Evolutionary conservation across 2,329 filamentous ascomycete species (phyloP).

Genomic region (Macrophomina pseudophaseolina): DNA sequence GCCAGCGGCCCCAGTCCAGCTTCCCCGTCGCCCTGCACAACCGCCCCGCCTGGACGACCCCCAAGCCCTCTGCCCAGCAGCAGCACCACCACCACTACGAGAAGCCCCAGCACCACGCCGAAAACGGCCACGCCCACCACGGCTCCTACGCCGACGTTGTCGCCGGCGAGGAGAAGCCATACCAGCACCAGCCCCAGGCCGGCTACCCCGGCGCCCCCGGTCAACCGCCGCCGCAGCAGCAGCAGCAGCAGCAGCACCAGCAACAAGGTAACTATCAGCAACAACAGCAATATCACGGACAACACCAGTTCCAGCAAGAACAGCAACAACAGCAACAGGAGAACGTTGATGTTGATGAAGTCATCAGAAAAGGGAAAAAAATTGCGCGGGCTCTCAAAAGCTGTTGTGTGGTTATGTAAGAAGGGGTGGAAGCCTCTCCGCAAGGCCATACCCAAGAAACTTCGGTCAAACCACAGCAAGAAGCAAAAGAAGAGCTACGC

Average conservation of each 20-base stretch:
- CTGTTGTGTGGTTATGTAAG: slow-evolving; percentile 77
- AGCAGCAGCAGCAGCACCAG: slow-evolving; percentile 50
- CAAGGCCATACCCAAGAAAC: slow-evolving; percentile 8
- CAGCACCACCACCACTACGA: slow-evolving; percentile 34
- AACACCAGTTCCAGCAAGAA: slow-evolving; percentile 41
- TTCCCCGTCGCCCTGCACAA: slow-evolving; percentile 42
- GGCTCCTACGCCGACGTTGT: neutral
- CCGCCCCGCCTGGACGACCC: slow-evolving; percentile 33
- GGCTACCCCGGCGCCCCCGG: slow-evolving; percentile 27
- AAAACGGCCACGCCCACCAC: neutral
- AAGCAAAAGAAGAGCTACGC: slow-evolving; percentile 12
- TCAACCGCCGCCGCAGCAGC: slow-evolving; percentile 34
- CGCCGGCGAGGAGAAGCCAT: neutral
- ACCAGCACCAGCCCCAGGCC: neutral
- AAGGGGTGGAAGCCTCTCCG: slow-evolving; percentile 14
- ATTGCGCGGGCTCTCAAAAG: slow-evolving; percentile 68
- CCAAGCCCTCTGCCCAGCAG: slow-evolving; percentile 32
- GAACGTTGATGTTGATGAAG: slow-evolving; percentile 63
- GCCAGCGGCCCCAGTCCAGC: slow-evolving; percentile 46
- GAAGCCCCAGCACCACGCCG: slow-evolving; percentile 20
- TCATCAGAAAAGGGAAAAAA: slow-evolving; percentile 65
- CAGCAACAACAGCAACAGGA: slow-evolving; percentile 45
- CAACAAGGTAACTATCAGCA: slow-evolving; percentile 54
- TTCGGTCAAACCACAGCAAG: neutral
- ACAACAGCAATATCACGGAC: slow-evolving; percentile 44